phyloP scores from a whole-genome alignment of 257 asterid genomes.

The Primulina huaijiensis region DNA sequence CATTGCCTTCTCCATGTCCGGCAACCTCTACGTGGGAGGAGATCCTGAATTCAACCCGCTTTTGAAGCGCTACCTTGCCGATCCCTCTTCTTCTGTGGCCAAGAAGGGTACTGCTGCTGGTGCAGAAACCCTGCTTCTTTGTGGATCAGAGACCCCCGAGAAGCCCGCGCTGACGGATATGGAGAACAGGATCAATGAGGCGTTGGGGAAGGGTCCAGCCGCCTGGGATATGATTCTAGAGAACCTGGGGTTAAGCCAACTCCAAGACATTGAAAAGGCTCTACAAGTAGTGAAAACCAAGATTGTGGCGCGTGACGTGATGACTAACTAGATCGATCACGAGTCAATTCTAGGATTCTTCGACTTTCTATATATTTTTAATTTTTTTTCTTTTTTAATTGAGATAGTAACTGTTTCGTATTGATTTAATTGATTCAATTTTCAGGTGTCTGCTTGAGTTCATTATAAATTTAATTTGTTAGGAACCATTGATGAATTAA shows the following conservation, averaged over 20 bases:
- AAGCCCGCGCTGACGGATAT: conserved; percentile 1
- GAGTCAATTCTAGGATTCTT: too few relatives aligned
- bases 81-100: background rate
- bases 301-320: conserved; percentile 13
- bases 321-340: too few relatives aligned
- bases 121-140: too few relatives aligned
- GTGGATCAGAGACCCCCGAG: too few relatives aligned
- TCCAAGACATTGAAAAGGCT: conserved; percentile 21
- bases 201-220: background rate
- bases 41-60: conserved; percentile 31
- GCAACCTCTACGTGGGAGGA: conserved; percentile 38
- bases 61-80: conserved; percentile 29
- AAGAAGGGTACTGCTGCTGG: background rate
- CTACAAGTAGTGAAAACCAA: conserved; percentile 21
- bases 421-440: too few relatives aligned
- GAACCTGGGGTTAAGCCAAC: conserved; percentile 22
- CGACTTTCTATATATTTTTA: too few relatives aligned
- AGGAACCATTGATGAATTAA: too few relatives aligned
- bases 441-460: too few relatives aligned
- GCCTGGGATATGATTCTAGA: conserved; percentile 11
- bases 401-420: too few relatives aligned
- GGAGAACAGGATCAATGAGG: conserved; percentile 2
- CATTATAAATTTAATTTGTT: too few relatives aligned
- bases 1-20: conserved; percentile 39
- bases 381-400: too few relatives aligned